Base-by-base conservation (phyloP, 148 eudicot genomes). In the Camellia lanceoleosa region DNA sequence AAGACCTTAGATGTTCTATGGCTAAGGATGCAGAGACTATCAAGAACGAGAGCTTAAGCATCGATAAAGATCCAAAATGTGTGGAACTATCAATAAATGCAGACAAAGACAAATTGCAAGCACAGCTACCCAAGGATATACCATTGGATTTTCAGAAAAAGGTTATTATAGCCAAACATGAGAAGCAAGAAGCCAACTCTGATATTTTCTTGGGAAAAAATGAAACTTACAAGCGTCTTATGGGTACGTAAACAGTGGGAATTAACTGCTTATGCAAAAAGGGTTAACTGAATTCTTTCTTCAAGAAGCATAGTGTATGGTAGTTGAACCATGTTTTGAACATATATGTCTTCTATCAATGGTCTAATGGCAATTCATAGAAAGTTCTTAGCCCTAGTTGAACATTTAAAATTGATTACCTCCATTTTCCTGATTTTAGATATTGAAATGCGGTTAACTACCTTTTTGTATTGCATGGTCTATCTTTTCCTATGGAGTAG, bases 1-100 rank as follows among this genome's bases (percentile, higher is more conserved):
- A 92, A 85, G 94, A 94, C 78, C 95, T 97, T 80, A 87, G 99
- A 87, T 88, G 85, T 83, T 87, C 98, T 82, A 97, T 97, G 98
- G 98, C 97, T 19, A 92, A 87, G 73, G 98, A 97, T 90, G 98
- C 93, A 20, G 90, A 86, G 79, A 82, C 87, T 75, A 85, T 97
- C 51, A 92, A 89, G 87, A 92, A 92, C 82, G 98, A 94, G 87
- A 87, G 86, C 88, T 88, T 92, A 41, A 84, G 73, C 78, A 74
- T 78, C 68, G 82, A 80, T 19, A 78, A 80, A 47, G 78, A 85
- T 81, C 82, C 73, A 18, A 86, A 77, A 38, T n/a, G 43, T 71
- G 9, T 41, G 68, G 77, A 73, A 54, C 54, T 43, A 51, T 79
- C 88, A 68, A 73, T n/a, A 65, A 78, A 76, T 76, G 71, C 74